Evolutionary conservation across 108 stramenopile genomes (phyloP).

Genomic region (Stephanodiscus triporus): DNA sequence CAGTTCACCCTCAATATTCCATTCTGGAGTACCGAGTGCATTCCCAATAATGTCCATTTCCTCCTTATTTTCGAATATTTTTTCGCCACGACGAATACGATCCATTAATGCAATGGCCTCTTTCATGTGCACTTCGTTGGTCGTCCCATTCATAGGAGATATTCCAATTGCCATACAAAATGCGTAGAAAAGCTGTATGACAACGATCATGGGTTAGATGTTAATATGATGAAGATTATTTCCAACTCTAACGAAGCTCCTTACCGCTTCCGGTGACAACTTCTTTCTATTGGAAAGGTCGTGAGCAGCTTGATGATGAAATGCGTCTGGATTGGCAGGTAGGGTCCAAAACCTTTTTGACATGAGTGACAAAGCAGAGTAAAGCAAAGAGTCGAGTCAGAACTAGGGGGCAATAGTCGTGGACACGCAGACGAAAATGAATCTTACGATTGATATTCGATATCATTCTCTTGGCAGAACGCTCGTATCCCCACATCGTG

Average conservation of each 20-base stretch:
- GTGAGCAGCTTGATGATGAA: slow-evolving; percentile 31
- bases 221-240: not conserved
- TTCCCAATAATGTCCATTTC: slow-evolving; percentile 32
- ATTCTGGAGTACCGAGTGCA: slow-evolving; percentile 27
- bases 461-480: slow-evolving; percentile 74
- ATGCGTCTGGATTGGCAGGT: slow-evolving; percentile 55
- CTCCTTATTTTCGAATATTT: slow-evolving; percentile 31
- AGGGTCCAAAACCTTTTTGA: slow-evolving; percentile 64
- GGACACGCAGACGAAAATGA: not conserved
- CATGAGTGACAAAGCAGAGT: not conserved
- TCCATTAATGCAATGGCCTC: slow-evolving; percentile 45
- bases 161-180: slow-evolving; percentile 56
- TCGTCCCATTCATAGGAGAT: slow-evolving; percentile 49
- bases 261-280: slow-evolving; percentile 47
- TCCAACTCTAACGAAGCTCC: not conserved
- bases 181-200: slow-evolving; percentile 46
- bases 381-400: not conserved
- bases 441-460: slow-evolving; percentile 80
- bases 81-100: slow-evolving; percentile 42
- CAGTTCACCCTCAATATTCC: slow-evolving; percentile 22
- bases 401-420: not conserved
- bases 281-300: slow-evolving; percentile 37
- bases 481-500: slow-evolving; percentile 57
- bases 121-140: slow-evolving; percentile 41
- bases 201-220: not conserved